Conservation (phyloP, 768 basidiomycete species). For the Sistotremastrum niveocremeum region DNA sequence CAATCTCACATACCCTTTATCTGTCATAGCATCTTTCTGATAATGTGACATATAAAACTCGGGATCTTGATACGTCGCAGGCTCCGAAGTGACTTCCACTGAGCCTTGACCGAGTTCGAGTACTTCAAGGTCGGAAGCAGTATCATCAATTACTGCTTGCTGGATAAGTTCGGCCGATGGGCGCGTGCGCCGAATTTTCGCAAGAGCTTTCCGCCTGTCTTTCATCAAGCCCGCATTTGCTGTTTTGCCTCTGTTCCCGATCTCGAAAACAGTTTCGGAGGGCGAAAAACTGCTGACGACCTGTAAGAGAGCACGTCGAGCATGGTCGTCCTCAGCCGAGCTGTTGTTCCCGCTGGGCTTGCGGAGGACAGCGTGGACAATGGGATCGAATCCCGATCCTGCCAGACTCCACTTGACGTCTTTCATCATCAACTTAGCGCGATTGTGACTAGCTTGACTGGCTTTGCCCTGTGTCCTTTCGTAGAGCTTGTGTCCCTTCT, state of each 20-base stretch:
- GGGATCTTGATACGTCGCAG: constrained; percentile 51
- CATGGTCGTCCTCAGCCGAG: constrained; percentile 19
- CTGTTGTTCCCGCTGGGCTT: constrained; percentile 22
- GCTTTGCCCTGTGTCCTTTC: constrained; percentile 90
- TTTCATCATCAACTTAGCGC: constrained; percentile 79
- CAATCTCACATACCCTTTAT: constrained; percentile 63
- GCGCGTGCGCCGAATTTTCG: constrained; percentile 39
- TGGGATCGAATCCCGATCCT: constrained; percentile 37
- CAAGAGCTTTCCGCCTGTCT: constrained; percentile 65
- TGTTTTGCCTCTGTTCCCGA: constrained; percentile 57
- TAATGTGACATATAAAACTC: constrained; percentile 90
- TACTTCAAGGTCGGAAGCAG: no score
- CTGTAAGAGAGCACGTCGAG: constrained; percentile 49
- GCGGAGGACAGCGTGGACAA: constrained; percentile 57
- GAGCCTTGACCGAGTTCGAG: no score
- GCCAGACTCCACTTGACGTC: constrained; percentile 58
- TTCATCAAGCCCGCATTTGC: constrained; percentile 69
- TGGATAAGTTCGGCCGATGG: background rate
- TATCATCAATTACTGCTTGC: background rate
- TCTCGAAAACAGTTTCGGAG: constrained; percentile 82
- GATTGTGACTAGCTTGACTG: constrained; percentile 68
- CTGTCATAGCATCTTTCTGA: constrained; percentile 74
- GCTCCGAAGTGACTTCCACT: background rate
- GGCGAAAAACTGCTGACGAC: constrained; percentile 77
- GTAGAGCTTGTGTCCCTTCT: constrained; percentile 84